Percentiles rank a stretch among this genome's conserved stretches.
phyloP scores from a whole-genome alignment of 371 early-diverging fungal genomes.

The Apophysomyces ossiformis region DNA sequence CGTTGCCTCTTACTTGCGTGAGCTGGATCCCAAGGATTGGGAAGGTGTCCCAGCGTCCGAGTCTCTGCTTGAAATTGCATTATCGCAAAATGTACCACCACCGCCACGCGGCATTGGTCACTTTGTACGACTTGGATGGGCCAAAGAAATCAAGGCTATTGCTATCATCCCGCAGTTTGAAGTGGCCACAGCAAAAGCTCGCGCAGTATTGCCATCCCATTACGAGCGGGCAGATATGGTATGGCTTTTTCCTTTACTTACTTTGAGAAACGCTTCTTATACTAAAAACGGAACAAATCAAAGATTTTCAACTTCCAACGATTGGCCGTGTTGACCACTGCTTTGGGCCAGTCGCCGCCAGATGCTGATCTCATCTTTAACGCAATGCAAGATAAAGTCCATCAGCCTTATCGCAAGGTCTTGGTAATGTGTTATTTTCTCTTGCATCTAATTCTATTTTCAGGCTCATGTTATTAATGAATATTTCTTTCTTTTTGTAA shows the following conservation, averaged over 20 bases:
- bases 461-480: no score
- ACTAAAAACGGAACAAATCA: neutral
- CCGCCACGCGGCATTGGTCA: conserved; percentile 73
- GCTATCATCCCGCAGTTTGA: conserved; percentile 91
- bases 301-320: conserved; percentile 95
- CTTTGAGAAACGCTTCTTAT: no score
- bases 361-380: conserved; percentile 79
- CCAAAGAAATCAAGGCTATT: conserved; percentile 76
- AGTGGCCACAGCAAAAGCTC: conserved; percentile 89
- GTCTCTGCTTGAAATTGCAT: conserved; percentile 48
- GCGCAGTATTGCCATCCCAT: conserved; percentile 80
- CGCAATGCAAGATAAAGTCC: conserved; percentile 94
- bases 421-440: conserved; percentile 59
- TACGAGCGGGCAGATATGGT: conserved; percentile 85
- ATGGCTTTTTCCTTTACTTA: conserved; percentile 29
- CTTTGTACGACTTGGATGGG: conserved; percentile 70
- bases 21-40: conserved; percentile 60
- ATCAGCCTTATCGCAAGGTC: conserved; percentile 92
- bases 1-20: conserved; percentile 80
- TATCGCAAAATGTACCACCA: conserved; percentile 44
- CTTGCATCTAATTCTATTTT: neutral
- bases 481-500: neutral
- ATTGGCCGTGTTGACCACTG: conserved; percentile 84
- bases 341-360: conserved; percentile 72
- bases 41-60: conserved; percentile 64